Evolutionary conservation across 2,329 filamentous ascomycete species (phyloP).

Genomic region (Alternaria viburni): DNA sequence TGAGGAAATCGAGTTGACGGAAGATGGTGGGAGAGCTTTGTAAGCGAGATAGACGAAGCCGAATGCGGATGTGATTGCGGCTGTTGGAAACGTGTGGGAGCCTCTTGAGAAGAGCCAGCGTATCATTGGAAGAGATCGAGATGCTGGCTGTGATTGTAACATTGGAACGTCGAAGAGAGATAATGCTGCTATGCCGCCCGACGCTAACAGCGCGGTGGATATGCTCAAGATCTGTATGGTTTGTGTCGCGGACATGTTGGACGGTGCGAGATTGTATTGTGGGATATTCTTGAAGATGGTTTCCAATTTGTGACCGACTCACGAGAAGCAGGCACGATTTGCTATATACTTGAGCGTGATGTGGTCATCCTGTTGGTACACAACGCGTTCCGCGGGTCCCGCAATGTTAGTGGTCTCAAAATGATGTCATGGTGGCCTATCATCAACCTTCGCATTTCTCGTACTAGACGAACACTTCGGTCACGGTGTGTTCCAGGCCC

Average conservation of each 20-base stretch:
- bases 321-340: background rate
- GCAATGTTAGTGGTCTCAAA: background rate
- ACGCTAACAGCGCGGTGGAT: slow-evolving; percentile 39
- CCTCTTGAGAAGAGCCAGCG: slow-evolving; percentile 49
- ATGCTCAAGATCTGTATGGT: slow-evolving; percentile 36
- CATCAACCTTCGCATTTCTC: background rate
- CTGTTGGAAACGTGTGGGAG: slow-evolving; percentile 44
- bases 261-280: background rate
- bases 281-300: background rate
- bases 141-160: slow-evolving; percentile 45
- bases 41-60: slow-evolving; percentile 40
- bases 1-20: background rate
- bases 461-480: background rate
- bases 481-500: background rate
- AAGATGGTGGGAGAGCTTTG: slow-evolving; percentile 4
- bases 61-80: slow-evolving; percentile 32
- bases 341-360: background rate
- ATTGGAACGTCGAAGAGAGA: slow-evolving; percentile 43
- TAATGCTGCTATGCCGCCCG: slow-evolving; percentile 44
- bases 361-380: background rate
- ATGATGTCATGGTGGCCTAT: slow-evolving; percentile 13
- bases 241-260: slow-evolving; percentile 16
- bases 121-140: slow-evolving; percentile 44
- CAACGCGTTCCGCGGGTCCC: slow-evolving; percentile 6
- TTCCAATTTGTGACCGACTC: background rate